Conservation (phyloP, 495 filamentous ascomycete species). For the Annulohypoxylon maeteangense region DNA sequence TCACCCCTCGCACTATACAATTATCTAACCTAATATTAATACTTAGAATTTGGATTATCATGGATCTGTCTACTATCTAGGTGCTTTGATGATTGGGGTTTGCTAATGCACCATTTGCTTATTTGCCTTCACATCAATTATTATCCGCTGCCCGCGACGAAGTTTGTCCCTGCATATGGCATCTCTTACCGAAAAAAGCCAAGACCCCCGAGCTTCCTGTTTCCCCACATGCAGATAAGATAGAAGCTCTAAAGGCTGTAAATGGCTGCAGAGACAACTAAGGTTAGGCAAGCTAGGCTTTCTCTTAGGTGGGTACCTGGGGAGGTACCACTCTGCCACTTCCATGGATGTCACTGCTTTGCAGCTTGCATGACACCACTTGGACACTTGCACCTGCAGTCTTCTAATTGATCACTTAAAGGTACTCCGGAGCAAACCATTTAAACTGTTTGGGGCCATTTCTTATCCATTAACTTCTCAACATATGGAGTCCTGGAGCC, state of each 20-base stretch:
- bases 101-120: not conserved
- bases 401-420: constrained; percentile 34
- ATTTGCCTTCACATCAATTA: constrained; percentile 3
- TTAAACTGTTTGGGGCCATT: constrained; percentile 8
- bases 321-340: constrained; percentile 21
- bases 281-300: constrained; percentile 26
- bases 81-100: not conserved
- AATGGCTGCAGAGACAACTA: constrained; percentile 23
- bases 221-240: constrained; percentile 47
- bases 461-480: constrained; percentile 45
- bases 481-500: constrained; percentile 50
- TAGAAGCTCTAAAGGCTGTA: constrained; percentile 19
- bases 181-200: constrained; percentile 19
- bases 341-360: constrained; percentile 29
- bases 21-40: not conserved
- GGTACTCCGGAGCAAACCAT: constrained; percentile 36
- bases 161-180: constrained; percentile 34
- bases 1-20: not conserved
- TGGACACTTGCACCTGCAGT: constrained; percentile 38
- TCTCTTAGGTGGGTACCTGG: constrained; percentile 26
- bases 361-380: constrained; percentile 43
- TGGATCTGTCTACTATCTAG: not conserved
- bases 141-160: constrained; percentile 5
- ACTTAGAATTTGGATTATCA: not conserved
- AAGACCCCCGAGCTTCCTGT: constrained; percentile 16